Conservation (phyloP, 2,329 filamentous ascomycete species). For the Lecanicillium sp. region DNA sequence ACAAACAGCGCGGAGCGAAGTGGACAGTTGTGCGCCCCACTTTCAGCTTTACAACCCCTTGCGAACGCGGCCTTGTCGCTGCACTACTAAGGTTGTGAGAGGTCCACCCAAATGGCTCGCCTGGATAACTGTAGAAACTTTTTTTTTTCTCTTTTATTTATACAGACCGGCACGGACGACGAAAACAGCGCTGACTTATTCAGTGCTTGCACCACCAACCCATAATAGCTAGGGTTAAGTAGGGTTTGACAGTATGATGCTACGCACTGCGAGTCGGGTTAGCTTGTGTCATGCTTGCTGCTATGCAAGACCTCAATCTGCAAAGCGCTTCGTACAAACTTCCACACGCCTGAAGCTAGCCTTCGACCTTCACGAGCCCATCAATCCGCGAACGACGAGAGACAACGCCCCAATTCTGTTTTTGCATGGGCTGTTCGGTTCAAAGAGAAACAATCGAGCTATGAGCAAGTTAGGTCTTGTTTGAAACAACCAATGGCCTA, state of each 20-base stretch:
- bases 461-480: constrained; percentile 75
- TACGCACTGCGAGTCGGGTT: too few relatives aligned
- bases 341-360: constrained; percentile 34
- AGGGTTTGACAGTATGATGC: too few relatives aligned
- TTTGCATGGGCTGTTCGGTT: constrained; percentile 89
- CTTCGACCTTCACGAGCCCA: constrained; percentile 62
- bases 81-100: too few relatives aligned
- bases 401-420: constrained; percentile 66
- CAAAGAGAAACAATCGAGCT: constrained; percentile 88
- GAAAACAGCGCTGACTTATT: too few relatives aligned
- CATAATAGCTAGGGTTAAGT: too few relatives aligned
- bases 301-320: neutral
- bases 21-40: constrained; percentile 10
- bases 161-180: too few relatives aligned
- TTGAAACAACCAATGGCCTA: constrained; percentile 11
- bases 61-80: too few relatives aligned
- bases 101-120: too few relatives aligned
- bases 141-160: too few relatives aligned
- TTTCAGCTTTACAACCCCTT: neutral
- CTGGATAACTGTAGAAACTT: too few relatives aligned
- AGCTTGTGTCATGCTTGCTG: neutral
- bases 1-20: neutral
- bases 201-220: too few relatives aligned
- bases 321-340: neutral
- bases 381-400: constrained; percentile 31